These are phyloP conservation scores for Gaertneriomyces semiglobifer DNA, from an alignment of 192 early-diverging fungal species.

Conservation along the genomic window DNA sequence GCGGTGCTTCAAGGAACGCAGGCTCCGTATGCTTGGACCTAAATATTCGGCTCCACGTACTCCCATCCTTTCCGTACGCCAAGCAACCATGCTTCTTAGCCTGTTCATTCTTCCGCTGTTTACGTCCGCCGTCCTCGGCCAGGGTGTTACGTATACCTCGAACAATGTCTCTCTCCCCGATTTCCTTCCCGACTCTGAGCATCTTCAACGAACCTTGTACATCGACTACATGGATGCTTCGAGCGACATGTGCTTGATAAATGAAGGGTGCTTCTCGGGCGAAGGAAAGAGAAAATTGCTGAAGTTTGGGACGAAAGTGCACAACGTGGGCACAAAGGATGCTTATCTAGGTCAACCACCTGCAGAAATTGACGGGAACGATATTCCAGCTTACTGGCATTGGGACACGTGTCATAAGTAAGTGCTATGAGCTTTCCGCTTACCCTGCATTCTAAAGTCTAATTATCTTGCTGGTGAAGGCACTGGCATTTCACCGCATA, in stretches of 20 bases:
- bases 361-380: slow-evolving; percentile 3
- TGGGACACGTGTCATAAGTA: slow-evolving; percentile 36
- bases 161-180: slow-evolving; percentile 19
- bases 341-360: slow-evolving; percentile 33
- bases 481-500: slow-evolving; percentile 42
- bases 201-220: slow-evolving; percentile 20
- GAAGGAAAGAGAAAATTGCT: slow-evolving; percentile 21
- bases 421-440: not conserved
- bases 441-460: not conserved
- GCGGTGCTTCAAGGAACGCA: too few species aligned
- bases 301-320: slow-evolving; percentile 30
- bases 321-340: slow-evolving; percentile 31
- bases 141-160: not conserved
- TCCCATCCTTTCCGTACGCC: too few species aligned
- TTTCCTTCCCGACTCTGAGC: slow-evolving; percentile 25
- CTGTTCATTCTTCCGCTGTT: too few species aligned
- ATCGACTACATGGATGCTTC: slow-evolving; percentile 33
- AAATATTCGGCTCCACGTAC: too few species aligned
- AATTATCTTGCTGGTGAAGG: slow-evolving; percentile 1
- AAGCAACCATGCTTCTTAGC: too few species aligned
- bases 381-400: slow-evolving; percentile 29
- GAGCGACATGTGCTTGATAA: slow-evolving; percentile 25
- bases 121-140: too few species aligned
- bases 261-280: slow-evolving; percentile 30
- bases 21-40: too few species aligned